Percentiles rank a stretch among this genome's conserved stretches.
Conservation (phyloP, 495 filamentous ascomycete species). For the Margaritispora aquatica region DNA sequence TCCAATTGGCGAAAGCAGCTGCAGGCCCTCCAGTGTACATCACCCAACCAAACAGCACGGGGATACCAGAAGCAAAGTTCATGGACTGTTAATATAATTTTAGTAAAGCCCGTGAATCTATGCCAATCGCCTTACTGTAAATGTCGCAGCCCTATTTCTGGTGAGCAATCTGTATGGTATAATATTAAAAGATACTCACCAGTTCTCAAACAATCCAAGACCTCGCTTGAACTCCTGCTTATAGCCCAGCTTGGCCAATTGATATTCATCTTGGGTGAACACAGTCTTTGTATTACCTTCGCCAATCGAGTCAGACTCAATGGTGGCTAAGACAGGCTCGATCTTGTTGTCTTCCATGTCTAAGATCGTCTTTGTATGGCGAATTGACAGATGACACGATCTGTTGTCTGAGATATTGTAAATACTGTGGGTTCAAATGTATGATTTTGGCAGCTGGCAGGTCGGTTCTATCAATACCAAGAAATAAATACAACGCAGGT, state of each 20-base stretch:
- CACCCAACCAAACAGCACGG: constrained; percentile 23
- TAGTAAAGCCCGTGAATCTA: neutral
- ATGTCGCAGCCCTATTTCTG: constrained; percentile 14
- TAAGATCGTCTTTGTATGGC: constrained; percentile 3
- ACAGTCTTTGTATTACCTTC: constrained; percentile 10
- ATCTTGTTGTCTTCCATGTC: constrained; percentile 13
- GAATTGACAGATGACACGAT: neutral
- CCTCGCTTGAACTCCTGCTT: constrained; percentile 27
- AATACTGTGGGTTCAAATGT: neutral
- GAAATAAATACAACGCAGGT: neutral
- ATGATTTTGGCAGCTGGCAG: neutral
- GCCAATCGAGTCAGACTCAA: neutral
- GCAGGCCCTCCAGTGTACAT: constrained; percentile 26
- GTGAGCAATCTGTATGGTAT: neutral
- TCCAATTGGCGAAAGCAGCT: constrained; percentile 25
- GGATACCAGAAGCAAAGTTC: constrained; percentile 26
- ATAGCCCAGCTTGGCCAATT: constrained; percentile 20
- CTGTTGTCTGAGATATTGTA: neutral
- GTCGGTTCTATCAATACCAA: neutral
- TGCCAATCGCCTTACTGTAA: constrained; percentile 10
- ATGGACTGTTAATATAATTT: constrained; percentile 17
- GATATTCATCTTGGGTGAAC: constrained; percentile 21
- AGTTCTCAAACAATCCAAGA: constrained; percentile 28
- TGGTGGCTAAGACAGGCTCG: neutral
- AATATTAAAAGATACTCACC: constrained; percentile 4